Base-by-base conservation (phyloP, 106 monocot genomes). In the Apostasia shenzhenica region DNA sequence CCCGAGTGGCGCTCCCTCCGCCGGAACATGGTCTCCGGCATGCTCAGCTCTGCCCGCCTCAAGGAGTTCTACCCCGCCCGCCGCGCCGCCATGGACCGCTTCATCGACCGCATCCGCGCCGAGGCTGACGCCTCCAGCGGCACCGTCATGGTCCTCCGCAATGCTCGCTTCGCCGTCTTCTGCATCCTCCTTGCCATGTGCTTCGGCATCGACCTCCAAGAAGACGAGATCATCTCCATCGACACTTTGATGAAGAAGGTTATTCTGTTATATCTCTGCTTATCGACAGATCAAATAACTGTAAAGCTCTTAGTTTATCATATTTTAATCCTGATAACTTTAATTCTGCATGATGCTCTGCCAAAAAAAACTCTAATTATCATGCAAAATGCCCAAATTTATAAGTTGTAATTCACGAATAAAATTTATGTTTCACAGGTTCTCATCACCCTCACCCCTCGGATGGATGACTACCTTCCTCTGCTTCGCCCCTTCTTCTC, bases 21-120 rank as follows among this genome's bases (percentile, higher is more conserved):
- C 54, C 88, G 91, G 47, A 94, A 94, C 81, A 88, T 94, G 94
- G 94, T 94, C 40, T 85, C 83, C 69, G 94, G 94, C 53, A 91
- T 94, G 94, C 91, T 94, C 48, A 78, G 73, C 73, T 12, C 75
- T 39, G n/a, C 76, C 26, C 78, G 91, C 50, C 80, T 94, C 61
- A 76, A 70, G 41, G 88, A 94, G 75, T 84, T 91, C 77, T 67
- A 66, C 26, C 72, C 52, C 14, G 56, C 75, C 11, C 75, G 90
- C 38, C 39, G 60, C 51, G 44, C 54, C 10, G 85, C 85, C 67
- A 91, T 94, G 91, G 85, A 94, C 65, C 79, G 85, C 14, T 85
- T 94, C 79, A 70, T 91, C 45, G 73, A 76, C 2, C 81, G 81
- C 26, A 54, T 94, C 59, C 70, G 75, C n/a, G 48, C 75, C 43